Percentiles rank a stretch among this genome's conserved stretches.
Conservation (phyloP, 2,329 filamentous ascomycete genomes). For the Monilinia polystroma region DNA sequence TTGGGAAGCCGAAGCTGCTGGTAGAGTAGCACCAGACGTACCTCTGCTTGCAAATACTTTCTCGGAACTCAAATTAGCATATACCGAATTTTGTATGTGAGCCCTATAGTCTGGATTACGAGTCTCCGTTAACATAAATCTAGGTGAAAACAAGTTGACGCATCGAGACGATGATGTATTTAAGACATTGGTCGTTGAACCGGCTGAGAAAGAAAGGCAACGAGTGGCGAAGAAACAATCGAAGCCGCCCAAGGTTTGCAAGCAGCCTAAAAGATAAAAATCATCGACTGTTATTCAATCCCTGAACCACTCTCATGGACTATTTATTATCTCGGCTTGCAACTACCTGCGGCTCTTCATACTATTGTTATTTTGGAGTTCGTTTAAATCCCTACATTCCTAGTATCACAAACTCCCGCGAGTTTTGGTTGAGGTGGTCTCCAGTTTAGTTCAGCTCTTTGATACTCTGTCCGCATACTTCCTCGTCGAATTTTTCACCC, state of each 20-base stretch:
- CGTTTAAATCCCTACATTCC: background rate
- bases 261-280: background rate
- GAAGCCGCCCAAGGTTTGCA: constrained; percentile 1
- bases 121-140: background rate
- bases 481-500: background rate
- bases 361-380: background rate
- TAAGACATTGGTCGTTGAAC: constrained; percentile 25
- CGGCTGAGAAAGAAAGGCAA: constrained; percentile 13
- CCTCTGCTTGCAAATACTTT: constrained; percentile 21
- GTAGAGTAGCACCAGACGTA: constrained; percentile 5
- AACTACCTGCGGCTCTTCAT: too few relatives aligned
- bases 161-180: constrained; percentile 28
- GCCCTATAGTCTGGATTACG: too few relatives aligned
- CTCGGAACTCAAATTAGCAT: constrained; percentile 20
- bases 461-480: background rate
- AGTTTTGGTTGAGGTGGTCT: background rate
- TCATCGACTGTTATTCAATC: background rate
- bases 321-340: background rate
- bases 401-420: background rate
- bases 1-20: constrained; percentile 24
- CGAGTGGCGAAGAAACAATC: constrained; percentile 17
- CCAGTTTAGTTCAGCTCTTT: background rate
- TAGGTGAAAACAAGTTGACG: constrained; percentile 22
- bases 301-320: background rate
- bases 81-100: constrained; percentile 7